Conservation (phyloP, 306 rosid genomes). For the Cucurbita pepo region DNA sequence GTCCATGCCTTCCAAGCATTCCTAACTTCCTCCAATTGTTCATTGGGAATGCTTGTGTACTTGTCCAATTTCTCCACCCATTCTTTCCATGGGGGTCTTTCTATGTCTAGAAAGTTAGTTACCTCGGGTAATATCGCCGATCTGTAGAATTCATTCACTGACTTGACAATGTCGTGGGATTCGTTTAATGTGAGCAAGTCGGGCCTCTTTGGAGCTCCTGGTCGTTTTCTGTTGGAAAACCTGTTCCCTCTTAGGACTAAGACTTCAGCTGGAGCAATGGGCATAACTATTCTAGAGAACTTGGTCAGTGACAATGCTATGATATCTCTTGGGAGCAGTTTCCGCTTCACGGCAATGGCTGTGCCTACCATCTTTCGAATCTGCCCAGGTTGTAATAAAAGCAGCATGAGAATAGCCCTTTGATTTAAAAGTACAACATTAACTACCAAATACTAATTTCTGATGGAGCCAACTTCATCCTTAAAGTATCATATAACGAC, state of each 20-base stretch:
- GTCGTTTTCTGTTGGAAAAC: constrained; percentile 34
- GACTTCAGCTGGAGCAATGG: constrained; percentile 78
- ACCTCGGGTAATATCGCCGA: constrained; percentile 59
- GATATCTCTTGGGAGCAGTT: constrained; percentile 59
- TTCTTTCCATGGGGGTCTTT: constrained; percentile 53
- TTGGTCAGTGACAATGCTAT: constrained; percentile 45
- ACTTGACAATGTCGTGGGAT: constrained; percentile 47
- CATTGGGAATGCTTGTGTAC: constrained; percentile 47
- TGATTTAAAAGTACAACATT: neutral
- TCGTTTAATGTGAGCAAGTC: constrained; percentile 63
- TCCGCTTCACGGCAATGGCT: constrained; percentile 71
- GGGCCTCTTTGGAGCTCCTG: constrained; percentile 43
- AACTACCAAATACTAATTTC: neutral
- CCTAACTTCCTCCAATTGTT: constrained; percentile 53
- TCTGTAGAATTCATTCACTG: constrained; percentile 54
- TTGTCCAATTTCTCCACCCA: constrained; percentile 76
- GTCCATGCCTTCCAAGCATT: constrained; percentile 42
- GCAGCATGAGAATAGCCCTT: neutral
- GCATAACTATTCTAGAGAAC: constrained; percentile 58
- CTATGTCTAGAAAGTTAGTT: constrained; percentile 50
- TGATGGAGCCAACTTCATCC: neutral
- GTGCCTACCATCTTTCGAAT: constrained; percentile 88
- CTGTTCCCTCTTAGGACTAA: constrained; percentile 57
- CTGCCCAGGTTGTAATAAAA: constrained; percentile 21
- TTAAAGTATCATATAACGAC: neutral